Conservation (phyloP, 1,284 basidiomycete genomes). For the Malassezia caprae region DNA sequence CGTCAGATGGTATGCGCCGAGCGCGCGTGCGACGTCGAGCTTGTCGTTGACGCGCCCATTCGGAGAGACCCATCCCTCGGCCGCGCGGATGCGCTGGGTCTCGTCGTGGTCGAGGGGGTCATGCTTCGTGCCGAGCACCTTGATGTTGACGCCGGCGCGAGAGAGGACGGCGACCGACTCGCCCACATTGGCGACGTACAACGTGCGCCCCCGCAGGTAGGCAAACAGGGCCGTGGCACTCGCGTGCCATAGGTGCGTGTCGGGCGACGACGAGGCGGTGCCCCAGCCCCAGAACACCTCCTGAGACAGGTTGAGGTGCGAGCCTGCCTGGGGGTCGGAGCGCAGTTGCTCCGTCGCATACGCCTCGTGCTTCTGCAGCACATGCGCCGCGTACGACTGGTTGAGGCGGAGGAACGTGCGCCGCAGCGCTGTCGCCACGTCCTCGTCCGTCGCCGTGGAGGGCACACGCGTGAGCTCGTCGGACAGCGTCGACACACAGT, state of each 20-base stretch:
- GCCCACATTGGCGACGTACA: constrained; percentile 85
- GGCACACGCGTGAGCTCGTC: constrained; percentile 29
- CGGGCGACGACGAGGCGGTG: constrained; percentile 17
- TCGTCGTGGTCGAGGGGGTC: constrained; percentile 82
- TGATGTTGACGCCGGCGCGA: constrained; percentile 62
- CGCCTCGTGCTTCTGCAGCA: constrained; percentile 31
- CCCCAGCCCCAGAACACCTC: constrained; percentile 20
- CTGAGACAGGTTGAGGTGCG: constrained; percentile 2
- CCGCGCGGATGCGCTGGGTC: constrained; percentile 72
- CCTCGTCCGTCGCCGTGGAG: constrained; percentile 2
- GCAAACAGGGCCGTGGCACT: constrained; percentile 71
- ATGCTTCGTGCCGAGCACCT: constrained; percentile 69
- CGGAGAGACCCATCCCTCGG: constrained; percentile 94
- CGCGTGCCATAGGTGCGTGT: constrained; percentile 36
- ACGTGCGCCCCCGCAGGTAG: constrained; percentile 68
- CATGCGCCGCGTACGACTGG: constrained; percentile 39
- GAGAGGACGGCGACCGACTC: constrained; percentile 82
- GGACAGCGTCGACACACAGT: constrained; percentile 29
- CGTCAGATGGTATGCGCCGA: constrained; percentile 83
- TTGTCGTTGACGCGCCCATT: constrained; percentile 86
- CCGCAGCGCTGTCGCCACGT: constrained; percentile 34
- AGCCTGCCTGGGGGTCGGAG: background rate
- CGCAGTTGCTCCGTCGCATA: constrained; percentile 19
- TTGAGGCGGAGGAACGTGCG: constrained; percentile 41
- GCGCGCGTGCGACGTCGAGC: constrained; percentile 78